Evolutionary conservation across 2,329 filamentous ascomycete species (phyloP), one percentile per base, ranked within the genome.

Genomic region (Calonectria naviculata): DNA sequence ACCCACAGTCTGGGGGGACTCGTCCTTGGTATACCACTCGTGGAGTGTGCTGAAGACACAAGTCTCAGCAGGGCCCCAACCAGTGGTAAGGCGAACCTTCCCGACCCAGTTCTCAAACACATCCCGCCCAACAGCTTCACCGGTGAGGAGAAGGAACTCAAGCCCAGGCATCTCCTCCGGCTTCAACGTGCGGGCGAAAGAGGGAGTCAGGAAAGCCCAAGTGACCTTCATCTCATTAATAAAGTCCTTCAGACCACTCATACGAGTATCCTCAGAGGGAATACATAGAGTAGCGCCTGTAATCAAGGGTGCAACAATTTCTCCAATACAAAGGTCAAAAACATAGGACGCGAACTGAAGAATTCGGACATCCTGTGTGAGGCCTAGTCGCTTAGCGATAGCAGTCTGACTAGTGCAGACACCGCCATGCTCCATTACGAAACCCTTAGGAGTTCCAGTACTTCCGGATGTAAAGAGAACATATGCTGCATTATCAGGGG

Each of bases 141-240:
- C 78, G 19, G 75, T 77, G 0, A 73, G 75, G 8, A 78, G 70
- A 0, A 78, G 65, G 0, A 72, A 73, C 41, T 68, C 1, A 0
- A 78, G 36, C 6, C 58, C 47, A 6, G 63, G 67, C 1, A 74
- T 72, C 12, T 77, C 72, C n/a, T 80, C 64, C 1, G 64, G 64
- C 19, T 56, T n/a, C n/a, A 66, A 62, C 1, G 75, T 70, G n/a
- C 73, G 76, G 1, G 74, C 74, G 5, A 79, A n/a, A 0, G 78
- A 78, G 0, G 78, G 78, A 0, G 78, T 80, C 1, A 79, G 28
- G 47, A 78, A 78, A 4, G 75, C 67, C 64, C 74, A 78, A n/a
- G 71, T 76, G 19, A 70, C 72, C 2, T 42, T 67, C 0, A 73
- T 69, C 0, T 61, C 29, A 24, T 72, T 75, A 10, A 79, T 77